phyloP scores from a whole-genome alignment of 192 early-diverging fungal genomes.

The Chytriomyces hyalinus region DNA sequence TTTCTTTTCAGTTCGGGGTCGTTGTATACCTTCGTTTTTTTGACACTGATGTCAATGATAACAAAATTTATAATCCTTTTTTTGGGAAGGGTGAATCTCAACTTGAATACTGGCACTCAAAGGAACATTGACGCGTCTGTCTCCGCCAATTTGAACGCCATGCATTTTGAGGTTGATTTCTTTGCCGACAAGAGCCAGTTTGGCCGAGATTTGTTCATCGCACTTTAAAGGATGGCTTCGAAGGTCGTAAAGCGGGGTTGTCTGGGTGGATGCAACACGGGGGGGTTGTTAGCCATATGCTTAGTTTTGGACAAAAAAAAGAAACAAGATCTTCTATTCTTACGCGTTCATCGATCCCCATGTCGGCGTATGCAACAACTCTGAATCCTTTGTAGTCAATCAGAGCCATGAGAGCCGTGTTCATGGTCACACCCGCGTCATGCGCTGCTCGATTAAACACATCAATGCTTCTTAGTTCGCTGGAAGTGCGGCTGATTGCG shows the following conservation, averaged over 20 bases:
- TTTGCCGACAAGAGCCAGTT: slow-evolving; percentile 41
- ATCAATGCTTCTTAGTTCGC: slow-evolving; percentile 54
- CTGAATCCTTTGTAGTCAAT: slow-evolving; percentile 68
- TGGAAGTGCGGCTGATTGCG: slow-evolving; percentile 41
- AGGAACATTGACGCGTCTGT: slow-evolving; percentile 49
- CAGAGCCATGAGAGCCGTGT: slow-evolving; percentile 54
- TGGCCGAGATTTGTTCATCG: slow-evolving; percentile 45
- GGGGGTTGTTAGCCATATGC: neutral
- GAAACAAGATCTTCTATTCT: neutral
- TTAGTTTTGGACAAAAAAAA: slow-evolving; percentile 6
- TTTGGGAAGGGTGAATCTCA: neutral
- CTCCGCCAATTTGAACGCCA: slow-evolving; percentile 55
- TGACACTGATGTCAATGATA: neutral
- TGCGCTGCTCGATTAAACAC: slow-evolving; percentile 40
- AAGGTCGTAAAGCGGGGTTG: slow-evolving; percentile 41
- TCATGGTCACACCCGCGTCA: slow-evolving; percentile 36
- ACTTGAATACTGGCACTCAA: slow-evolving; percentile 51
- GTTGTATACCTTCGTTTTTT: slow-evolving; percentile 44
- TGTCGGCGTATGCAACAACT: slow-evolving; percentile 57
- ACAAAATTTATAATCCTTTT: slow-evolving; percentile 14
- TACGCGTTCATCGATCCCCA: slow-evolving; percentile 47
- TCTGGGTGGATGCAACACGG: slow-evolving; percentile 5
- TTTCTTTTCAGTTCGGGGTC: slow-evolving; percentile 34
- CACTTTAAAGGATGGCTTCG: slow-evolving; percentile 33
- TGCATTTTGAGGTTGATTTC: slow-evolving; percentile 54